These are phyloP conservation scores for Cnidoscolus chayamansa DNA, from an alignment of 441 rosid species.

Conservation along the genomic window DNA sequence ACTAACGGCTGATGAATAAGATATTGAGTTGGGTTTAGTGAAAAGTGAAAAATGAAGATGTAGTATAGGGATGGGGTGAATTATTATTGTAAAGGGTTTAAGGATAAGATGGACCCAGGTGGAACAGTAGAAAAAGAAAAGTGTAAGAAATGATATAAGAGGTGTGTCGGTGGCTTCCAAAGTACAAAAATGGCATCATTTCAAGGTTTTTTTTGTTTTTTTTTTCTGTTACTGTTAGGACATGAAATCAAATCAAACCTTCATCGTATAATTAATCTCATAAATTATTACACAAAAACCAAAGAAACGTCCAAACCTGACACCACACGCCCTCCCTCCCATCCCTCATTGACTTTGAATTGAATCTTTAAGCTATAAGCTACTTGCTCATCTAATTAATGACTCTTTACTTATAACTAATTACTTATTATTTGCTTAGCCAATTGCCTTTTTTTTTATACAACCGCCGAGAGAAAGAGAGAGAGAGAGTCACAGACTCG, in stretches of 20 bases:
- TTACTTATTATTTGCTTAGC: not conserved
- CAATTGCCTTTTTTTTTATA: not conserved
- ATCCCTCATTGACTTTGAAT: slow-evolving; percentile 36
- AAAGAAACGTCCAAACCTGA: not conserved
- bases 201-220: too few relatives aligned
- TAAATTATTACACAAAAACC: not conserved
- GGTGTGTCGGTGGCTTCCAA: slow-evolving; percentile 17
- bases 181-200: not conserved
- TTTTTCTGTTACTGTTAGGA: too few relatives aligned
- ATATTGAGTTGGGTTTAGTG: too few relatives aligned
- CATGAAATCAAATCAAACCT: too few relatives aligned
- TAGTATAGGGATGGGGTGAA: too few relatives aligned
- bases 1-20: too few relatives aligned
- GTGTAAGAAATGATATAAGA: not conserved
- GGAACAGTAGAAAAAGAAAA: not conserved
- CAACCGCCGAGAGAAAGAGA: not conserved
- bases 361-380: slow-evolving; percentile 19
- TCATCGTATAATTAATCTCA: not conserved
- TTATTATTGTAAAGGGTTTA: too few relatives aligned
- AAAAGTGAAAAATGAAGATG: too few relatives aligned
- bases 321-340: not conserved
- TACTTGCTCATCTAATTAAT: slow-evolving; percentile 6
- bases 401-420: slow-evolving; percentile 19
- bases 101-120: too few relatives aligned
- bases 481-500: not conserved